Evolutionary conservation across 345 rosid genomes (phyloP).

Genomic region (Lepidium sativum): DNA sequence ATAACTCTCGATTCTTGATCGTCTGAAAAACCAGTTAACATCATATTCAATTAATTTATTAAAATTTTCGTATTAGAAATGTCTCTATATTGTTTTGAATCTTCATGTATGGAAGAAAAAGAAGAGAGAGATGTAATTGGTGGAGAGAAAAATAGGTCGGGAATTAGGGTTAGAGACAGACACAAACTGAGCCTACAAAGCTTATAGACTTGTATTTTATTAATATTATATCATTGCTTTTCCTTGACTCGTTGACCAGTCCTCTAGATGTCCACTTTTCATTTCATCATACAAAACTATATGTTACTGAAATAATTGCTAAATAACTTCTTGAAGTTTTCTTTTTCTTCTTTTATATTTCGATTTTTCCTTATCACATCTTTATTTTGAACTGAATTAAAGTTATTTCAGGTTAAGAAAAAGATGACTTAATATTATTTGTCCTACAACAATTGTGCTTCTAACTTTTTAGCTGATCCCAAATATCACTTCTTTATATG

Average conservation of each 20-base stretch:
- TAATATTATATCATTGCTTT: constrained; percentile 12
- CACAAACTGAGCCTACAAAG: constrained; percentile 23
- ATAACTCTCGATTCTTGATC: not conserved
- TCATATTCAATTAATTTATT: not conserved
- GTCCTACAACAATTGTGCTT: no score
- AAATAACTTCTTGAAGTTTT: not conserved
- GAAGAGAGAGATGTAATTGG: not conserved
- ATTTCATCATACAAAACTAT: constrained; percentile 1
- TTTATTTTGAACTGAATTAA: no score
- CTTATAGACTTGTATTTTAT: constrained; percentile 18
- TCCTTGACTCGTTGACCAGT: constrained; percentile 24
- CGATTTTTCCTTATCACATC: not conserved
- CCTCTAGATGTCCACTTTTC: not conserved
- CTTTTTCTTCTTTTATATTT: not conserved
- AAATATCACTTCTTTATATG: no score
- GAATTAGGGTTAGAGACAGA: constrained; percentile 19
- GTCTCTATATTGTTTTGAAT: not conserved
- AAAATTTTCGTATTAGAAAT: not conserved
- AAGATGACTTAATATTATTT: no score
- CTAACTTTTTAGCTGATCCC: no score
- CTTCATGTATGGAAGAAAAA: constrained; percentile 14
- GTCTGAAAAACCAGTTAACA: not conserved
- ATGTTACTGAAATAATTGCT: not conserved
- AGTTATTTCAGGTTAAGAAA: no score
- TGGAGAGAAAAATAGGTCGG: constrained; percentile 7